A percentile compares a stretch with the other conserved stretches of the same genome.
These are phyloP conservation scores for Coemansia umbellata DNA, from an alignment of 192 early-diverging fungal genomes.

Conservation along the genomic window DNA sequence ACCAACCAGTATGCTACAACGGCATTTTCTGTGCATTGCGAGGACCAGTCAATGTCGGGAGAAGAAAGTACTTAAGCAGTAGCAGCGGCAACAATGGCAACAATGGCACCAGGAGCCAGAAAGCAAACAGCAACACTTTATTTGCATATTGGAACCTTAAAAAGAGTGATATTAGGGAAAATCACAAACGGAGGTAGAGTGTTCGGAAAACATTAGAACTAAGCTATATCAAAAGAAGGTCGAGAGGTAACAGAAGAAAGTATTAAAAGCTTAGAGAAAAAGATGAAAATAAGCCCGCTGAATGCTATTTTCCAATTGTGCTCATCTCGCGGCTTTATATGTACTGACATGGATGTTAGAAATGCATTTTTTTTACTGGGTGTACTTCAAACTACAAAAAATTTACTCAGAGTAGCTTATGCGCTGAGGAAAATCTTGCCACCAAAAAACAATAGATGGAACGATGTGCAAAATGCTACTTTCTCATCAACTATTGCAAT, in stretches of 20 bases:
- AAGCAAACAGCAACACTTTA: slow-evolving; percentile 9
- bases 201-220: too few species aligned
- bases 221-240: too few species aligned
- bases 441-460: too few species aligned
- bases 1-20: slow-evolving; percentile 2
- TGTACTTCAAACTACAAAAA: too few species aligned
- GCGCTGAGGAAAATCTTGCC: too few species aligned
- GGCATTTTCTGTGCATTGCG: slow-evolving; percentile 2
- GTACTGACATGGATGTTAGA: not conserved
- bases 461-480: too few species aligned
- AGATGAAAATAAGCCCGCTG: not conserved
- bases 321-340: not conserved
- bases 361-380: not conserved
- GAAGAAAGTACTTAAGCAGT: not conserved
- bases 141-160: slow-evolving; percentile 3
- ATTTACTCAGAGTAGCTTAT: too few species aligned
- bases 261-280: not conserved
- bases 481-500: too few species aligned
- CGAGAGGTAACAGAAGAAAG: too few species aligned
- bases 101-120: slow-evolving; percentile 5
- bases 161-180: not conserved
- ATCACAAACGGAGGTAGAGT: not conserved
- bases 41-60: slow-evolving; percentile 9
- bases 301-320: not conserved
- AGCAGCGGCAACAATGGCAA: slow-evolving; percentile 10